Base-by-base conservation (phyloP, 148 eudicot species). In the Cornus controversa region DNA sequence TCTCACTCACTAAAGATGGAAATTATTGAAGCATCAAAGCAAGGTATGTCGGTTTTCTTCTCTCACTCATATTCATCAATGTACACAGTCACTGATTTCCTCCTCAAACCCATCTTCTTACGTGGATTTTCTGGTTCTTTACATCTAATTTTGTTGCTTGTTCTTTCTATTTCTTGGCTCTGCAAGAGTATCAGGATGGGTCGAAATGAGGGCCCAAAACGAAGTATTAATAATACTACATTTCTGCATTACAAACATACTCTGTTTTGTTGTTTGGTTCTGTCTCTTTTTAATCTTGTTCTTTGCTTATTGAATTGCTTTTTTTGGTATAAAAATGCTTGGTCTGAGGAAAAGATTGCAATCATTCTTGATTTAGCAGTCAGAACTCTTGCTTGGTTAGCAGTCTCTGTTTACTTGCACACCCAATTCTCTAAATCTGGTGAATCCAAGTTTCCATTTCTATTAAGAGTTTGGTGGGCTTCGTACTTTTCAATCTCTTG, bases 401-500 rank as follows among this genome's bases (percentile, higher is more conserved):
- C 79, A n/a, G 62, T 89, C 23, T 83, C 70, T 76, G 82, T 83
- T 77, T 85, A 83, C 42, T 73, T 87, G 79, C 79, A 80, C 40
- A 65, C 65, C 15, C 84, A 80, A 54, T 77, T 81, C 53, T 25
- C 42, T 58, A 77, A 78, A 7, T 77, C 78, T 36, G 67, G 75
- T 71, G 84, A 80, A 42, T 66, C 75, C 20, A 84, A 79, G 68
- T 88, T 89, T 69, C 91, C 91, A 5, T 22, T 86, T 58, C 66
- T 80, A 36, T 74, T 91, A 70, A 91, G 90, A 77, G 58, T 87
- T 23, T 91, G 90, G 93, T 91, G 91, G 91, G 84, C 77, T 14
- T 36, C 82, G 66, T 89, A 87, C 82, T 76, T 89, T 57, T 67
- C 28, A 22, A 23, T 85, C 0, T 88, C 87, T 75, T 74, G 84